Percentiles rank a stretch among this genome's conserved stretches.
These are phyloP conservation scores for Syzygium syzygioides DNA, from an alignment of 441 rosid species.

Conservation along the genomic window DNA sequence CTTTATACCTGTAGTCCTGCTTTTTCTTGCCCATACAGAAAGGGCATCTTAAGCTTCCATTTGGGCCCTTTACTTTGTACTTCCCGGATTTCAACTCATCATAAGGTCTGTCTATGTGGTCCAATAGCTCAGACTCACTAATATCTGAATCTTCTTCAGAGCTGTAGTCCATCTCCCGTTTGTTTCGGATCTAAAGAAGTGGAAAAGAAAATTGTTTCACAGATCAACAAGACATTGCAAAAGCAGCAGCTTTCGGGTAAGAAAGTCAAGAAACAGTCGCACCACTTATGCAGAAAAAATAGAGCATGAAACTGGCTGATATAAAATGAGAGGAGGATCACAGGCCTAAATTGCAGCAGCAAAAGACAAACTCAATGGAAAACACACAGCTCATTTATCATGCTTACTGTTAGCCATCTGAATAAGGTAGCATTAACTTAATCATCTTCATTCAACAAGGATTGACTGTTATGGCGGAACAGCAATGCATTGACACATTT, in stretches of 20 bases:
- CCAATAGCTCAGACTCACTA: slow-evolving; percentile 66
- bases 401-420: neutral
- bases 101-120: slow-evolving; percentile 53
- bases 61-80: slow-evolving; percentile 48
- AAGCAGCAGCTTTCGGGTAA: neutral
- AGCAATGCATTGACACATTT: neutral
- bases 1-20: slow-evolving; percentile 69
- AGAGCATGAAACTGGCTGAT: neutral
- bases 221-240: neutral
- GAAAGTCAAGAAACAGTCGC: neutral
- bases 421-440: neutral
- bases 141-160: slow-evolving; percentile 71
- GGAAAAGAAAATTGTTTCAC: neutral
- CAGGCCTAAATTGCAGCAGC: neutral
- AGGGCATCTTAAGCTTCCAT: slow-evolving; percentile 64
- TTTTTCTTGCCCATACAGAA: slow-evolving; percentile 85
- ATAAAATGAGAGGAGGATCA: neutral
- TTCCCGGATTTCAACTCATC: slow-evolving; percentile 34
- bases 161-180: slow-evolving; percentile 37
- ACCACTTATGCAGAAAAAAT: neutral
- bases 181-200: neutral
- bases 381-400: neutral
- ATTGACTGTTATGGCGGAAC: neutral
- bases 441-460: neutral
- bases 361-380: neutral